These are phyloP conservation scores for Heterobasidion parviporum DNA, from an alignment of 1,284 basidiomycete species.

Conservation along the genomic window DNA sequence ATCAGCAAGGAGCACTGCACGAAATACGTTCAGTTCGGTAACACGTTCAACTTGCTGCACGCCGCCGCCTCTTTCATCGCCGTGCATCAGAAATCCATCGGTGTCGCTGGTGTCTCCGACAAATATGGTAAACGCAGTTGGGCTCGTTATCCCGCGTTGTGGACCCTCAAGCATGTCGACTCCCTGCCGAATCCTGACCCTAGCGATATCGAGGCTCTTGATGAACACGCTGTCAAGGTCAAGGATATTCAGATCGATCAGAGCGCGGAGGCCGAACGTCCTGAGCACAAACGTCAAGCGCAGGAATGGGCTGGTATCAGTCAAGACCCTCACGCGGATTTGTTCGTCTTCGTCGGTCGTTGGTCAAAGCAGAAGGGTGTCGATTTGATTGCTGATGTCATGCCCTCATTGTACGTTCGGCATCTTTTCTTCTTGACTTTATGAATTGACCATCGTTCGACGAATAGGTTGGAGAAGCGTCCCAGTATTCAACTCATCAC, in stretches of 20 bases:
- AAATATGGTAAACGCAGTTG: constrained; percentile 93
- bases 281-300: constrained; percentile 82
- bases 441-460: constrained; percentile 9
- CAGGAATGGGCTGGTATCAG: constrained; percentile 91
- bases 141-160: constrained; percentile 90
- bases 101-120: constrained; percentile 92
- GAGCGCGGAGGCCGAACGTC: constrained; percentile 79
- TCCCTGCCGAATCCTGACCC: constrained; percentile 91
- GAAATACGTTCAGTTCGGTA: constrained; percentile 94
- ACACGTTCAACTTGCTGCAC: constrained; percentile 91
- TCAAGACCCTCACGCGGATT: constrained; percentile 81
- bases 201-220: constrained; percentile 86
- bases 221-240: constrained; percentile 66
- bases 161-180: constrained; percentile 92
- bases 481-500: constrained; percentile 80
- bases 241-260: constrained; percentile 73
- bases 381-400: constrained; percentile 89
- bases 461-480: constrained; percentile 69
- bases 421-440: constrained; percentile 2
- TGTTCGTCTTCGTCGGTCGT: constrained; percentile 92
- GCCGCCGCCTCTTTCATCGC: constrained; percentile 89
- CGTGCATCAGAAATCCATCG: constrained; percentile 84
- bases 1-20: constrained; percentile 91
- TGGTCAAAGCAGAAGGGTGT: constrained; percentile 98
- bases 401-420: constrained; percentile 69